Percentiles rank a stretch among this genome's conserved stretches.
phyloP scores from a whole-genome alignment of 2,329 filamentous ascomycete genomes.

The Myrmaecium sp. region DNA sequence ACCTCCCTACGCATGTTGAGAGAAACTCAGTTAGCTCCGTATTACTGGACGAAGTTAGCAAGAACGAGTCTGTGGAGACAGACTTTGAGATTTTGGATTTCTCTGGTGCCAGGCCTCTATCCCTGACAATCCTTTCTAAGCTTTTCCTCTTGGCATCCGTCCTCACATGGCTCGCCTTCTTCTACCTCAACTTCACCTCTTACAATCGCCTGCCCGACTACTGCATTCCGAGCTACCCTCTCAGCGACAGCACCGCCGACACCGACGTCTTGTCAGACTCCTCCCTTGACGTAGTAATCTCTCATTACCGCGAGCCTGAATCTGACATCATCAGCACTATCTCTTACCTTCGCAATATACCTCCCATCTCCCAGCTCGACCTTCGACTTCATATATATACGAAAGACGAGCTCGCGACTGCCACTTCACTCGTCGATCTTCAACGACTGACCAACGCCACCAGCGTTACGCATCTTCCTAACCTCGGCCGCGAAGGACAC shows the following conservation, averaged over 20 bases:
- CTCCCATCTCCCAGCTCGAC: neutral
- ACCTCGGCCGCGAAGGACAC: slow-evolving; percentile 28
- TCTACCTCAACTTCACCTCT: too few species aligned
- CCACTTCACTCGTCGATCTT: too few species aligned
- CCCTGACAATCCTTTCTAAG: too few species aligned
- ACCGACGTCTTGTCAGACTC: neutral
- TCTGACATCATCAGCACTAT: neutral
- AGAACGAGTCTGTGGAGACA: too few species aligned
- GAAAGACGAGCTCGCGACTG: slow-evolving; percentile 13
- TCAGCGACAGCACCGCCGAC: slow-evolving; percentile 4
- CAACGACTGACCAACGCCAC: slow-evolving; percentile 10
- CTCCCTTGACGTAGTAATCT: neutral
- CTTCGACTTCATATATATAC: slow-evolving; percentile 15
- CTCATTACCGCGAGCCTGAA: neutral
- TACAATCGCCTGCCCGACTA: slow-evolving; percentile 9
- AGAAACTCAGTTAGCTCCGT: too few species aligned
- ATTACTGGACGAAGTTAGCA: too few species aligned
- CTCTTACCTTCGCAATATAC: neutral
- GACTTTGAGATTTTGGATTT: too few species aligned
- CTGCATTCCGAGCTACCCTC: slow-evolving; percentile 13
- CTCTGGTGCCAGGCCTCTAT: too few species aligned
- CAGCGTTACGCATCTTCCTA: slow-evolving; percentile 14
- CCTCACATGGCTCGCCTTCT: too few species aligned
- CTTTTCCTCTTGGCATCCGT: too few species aligned
- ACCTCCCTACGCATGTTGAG: too few species aligned